Evolutionary conservation across 2,329 filamentous ascomycete species (phyloP).

Genomic region (Talaromyces sp.): DNA sequence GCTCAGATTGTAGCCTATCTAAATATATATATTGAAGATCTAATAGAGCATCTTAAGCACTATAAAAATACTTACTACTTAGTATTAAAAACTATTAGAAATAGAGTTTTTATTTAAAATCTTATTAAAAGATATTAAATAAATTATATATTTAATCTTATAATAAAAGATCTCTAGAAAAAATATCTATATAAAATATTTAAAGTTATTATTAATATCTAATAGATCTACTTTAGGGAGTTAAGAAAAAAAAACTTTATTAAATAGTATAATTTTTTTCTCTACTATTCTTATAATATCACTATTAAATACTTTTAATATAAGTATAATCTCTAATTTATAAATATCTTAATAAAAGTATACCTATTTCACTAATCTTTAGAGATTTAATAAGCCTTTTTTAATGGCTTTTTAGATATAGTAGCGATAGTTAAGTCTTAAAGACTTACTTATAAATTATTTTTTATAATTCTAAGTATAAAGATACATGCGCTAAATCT

Average conservation of each 20-base stretch:
- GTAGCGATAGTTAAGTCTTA: slow-evolving; percentile 21
- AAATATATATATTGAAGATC: not conserved
- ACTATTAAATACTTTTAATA: not conserved
- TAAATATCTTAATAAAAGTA: not conserved
- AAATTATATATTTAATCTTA: not conserved
- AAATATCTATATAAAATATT: not conserved
- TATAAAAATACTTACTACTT: not conserved
- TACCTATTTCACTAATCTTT: slow-evolving; percentile 27
- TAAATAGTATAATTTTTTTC: too few relatives aligned
- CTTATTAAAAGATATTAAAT: not conserved
- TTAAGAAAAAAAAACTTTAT: too few relatives aligned
- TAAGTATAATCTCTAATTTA: not conserved
- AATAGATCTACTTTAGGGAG: not conserved
- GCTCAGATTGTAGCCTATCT: not conserved
- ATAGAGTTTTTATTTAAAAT: not conserved
- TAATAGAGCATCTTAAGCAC: not conserved
- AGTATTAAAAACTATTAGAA: not conserved
- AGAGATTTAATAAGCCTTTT: slow-evolving; percentile 22
- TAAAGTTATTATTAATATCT: not conserved
- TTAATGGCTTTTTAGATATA: slow-evolving; percentile 24
- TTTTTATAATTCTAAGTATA: slow-evolving; percentile 19
- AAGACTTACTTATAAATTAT: slow-evolving; percentile 15
- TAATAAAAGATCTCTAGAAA: not conserved
- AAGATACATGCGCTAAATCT: slow-evolving; percentile 3
- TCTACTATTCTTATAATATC: not conserved